These are phyloP conservation scores for Fusarium sp. DNA, from an alignment of 2,329 filamentous ascomycete genomes.

Conservation along the genomic window DNA sequence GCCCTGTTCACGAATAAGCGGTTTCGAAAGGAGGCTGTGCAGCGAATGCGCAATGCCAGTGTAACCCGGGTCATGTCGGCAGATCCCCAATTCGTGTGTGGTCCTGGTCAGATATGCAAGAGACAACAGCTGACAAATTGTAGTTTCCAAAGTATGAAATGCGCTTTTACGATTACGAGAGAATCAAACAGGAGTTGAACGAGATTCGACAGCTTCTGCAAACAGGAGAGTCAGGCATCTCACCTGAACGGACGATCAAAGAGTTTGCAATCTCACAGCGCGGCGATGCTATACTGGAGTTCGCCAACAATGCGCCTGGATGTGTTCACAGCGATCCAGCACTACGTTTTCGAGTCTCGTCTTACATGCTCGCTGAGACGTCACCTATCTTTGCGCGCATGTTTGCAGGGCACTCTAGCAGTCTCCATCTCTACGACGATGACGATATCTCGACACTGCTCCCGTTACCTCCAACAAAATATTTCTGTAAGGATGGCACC, in stretches of 20 bases:
- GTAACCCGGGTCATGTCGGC: constrained; percentile 55
- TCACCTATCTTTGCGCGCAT: constrained; percentile 62
- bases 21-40: constrained; percentile 54
- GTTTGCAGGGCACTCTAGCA: constrained; percentile 49
- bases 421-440: constrained; percentile 48
- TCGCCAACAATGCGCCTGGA: constrained; percentile 54
- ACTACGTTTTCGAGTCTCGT: constrained; percentile 61
- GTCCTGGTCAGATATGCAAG: neutral
- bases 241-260: constrained; percentile 49
- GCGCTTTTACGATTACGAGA: constrained; percentile 58
- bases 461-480: constrained; percentile 48
- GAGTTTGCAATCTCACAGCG: constrained; percentile 55
- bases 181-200: constrained; percentile 52
- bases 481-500: constrained; percentile 54
- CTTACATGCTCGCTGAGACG: constrained; percentile 58
- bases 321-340: constrained; percentile 48
- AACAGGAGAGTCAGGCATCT: constrained; percentile 52
- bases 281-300: constrained; percentile 63
- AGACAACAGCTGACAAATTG: constrained; percentile 3
- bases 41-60: constrained; percentile 57
- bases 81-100: constrained; percentile 53
- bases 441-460: constrained; percentile 49
- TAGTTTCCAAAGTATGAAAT: constrained; percentile 57
- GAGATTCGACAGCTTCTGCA: constrained; percentile 53
- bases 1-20: constrained; percentile 53